Base-by-base conservation (phyloP, 2,329 filamentous ascomycete genomes). In the Penicillium sp. region DNA sequence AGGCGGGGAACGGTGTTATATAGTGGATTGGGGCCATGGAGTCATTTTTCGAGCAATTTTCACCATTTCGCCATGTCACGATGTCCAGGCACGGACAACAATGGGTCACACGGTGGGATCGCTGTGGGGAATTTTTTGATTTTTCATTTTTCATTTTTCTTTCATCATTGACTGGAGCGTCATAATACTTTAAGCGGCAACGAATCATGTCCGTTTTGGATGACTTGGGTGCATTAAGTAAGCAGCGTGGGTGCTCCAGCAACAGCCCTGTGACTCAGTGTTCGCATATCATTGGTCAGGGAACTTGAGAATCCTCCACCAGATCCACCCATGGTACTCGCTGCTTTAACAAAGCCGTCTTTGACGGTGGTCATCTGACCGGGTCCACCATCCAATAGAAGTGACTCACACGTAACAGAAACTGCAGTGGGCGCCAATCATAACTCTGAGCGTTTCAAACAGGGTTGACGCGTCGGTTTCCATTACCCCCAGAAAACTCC, bases 371-470 rank as follows among this genome's bases (percentile, higher is more conserved):
- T 49, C 47, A 49, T 49, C 47, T 49, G 47, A 49, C 46, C 27
- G 32, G 25, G 33, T 42, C 24, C 48, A 38, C 41, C 43, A 50
- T 27, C 38, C 58, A 57, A 46, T 58, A 28, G 29, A 48, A 40
- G 46, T 53, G 57, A 53, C 53, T 58, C 46, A 64, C 58, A 70
- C 68, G 67, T 71, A 71, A 71, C 54, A 66, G 63, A 70, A 71
- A 70, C 58, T 47, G 33, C n/a, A 12, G 4, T 1, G 1, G 2
- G 18, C 42, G 37, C 68, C 68, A 72, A 70, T 70, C 40, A 58
- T 25, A 44, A 13, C 23, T 31, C 10, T 42, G 37, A 42, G 44
- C 42, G 40, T 47, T 43, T 44, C 38, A 46, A 59, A 56, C 49
- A 49, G 51, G 53, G 31, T 45, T 44, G 48, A 31, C n/a, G 31